Base-by-base conservation (phyloP, 768 basidiomycete genomes). In the Tylopilus subfusipes region DNA sequence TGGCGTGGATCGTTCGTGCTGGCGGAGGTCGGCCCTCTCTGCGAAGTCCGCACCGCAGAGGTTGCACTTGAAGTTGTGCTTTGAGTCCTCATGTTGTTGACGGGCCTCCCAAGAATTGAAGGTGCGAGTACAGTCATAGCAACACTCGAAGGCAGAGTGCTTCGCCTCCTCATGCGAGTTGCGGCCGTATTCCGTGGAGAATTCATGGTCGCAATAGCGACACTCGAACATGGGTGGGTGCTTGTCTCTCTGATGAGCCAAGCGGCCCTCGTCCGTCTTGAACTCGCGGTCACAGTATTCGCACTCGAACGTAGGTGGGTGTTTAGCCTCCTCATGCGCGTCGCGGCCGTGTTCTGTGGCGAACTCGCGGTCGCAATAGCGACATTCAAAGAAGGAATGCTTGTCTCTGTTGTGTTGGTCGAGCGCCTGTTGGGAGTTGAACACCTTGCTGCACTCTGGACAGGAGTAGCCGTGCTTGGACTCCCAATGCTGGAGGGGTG, bases 321-420 rank as follows among this genome's bases (percentile, higher is more conserved):
- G 66, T 14, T 58, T 50, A 6, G 52, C 42, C 1, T 11, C 8
- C 21, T 62, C 45, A 38, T 70, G 67, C 1, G 48, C 11, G 22
- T 36, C 30, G 13, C 55, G 56, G 0, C 53, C 58, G 1, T 40
- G 14, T 11, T 33, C 25, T 4, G 62, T 58, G 18, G 13, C 4
- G 48, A 61, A 63, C 2, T 40, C 22, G 5, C 50, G 48, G 14
- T 57, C 38, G 12, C 68, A 67, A 29, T 61, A 33, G 7, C n/a
- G 8, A 21, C 68, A 69, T 42, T 57, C 48, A 27, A 63, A 52
- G 21, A 0, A 3, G 22, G 18, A 0, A 47, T 67, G 64, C 14
- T 52, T 64, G 40, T 52, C 50, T 13, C 3, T 30, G 1, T 4
- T 43, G 31, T 67, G 65, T 9, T 62, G 55, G 5, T 64, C 52